Base-by-base conservation (phyloP, 306 rosid genomes). In the Pyrus bretschneideri region DNA sequence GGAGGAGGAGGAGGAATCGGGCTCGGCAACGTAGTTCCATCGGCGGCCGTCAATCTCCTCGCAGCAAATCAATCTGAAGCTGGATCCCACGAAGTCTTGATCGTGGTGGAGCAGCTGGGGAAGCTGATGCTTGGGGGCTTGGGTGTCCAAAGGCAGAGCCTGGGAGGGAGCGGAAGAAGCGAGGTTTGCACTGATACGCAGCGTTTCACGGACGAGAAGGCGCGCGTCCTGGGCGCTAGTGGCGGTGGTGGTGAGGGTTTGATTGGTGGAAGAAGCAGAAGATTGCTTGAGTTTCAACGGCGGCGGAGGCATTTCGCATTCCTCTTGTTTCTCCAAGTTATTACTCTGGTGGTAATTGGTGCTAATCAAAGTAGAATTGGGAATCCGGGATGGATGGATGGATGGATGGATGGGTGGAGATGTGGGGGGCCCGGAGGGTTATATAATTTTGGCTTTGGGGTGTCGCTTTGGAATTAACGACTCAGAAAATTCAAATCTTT, bases 1-100 rank as follows among this genome's bases (percentile, higher is more conserved):
- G 40, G 40, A 42, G 17, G 70, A 67, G 55, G 54, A 42, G 17
- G 68, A 67, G 1, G 81, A 77, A 73, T 89, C 91, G 4, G 80
- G 81, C 31, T 92, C 97, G 2, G 96, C 96, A 5, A 95, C 89
- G 80, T 95, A 92, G 51, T 86, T 87, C 97, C 97, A 95, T 46
- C 92, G 80, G 4, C 96, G 92, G 18, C 99, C 97, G 38, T 95
- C 96, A 68, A 95, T 70, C 83, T 95, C 93, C 81, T 95, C 99
- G 80, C 85, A 89, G 87, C 97, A 95, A 63, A 95, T 90, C 81
- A 87, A 79, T 44, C 86, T 76, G 69, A 83, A 58, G 79, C 80
- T 87, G 19, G 95, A 81, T 78, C 75, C 76, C 5, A 89, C 71
- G 49, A 79, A 86, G 27, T 85, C 81, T 1, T 87, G 73, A 30